A percentile compares a stretch with the other conserved stretches of the same genome.
Evolutionary conservation across 305 asterid species (phyloP).

Genomic region (Salvia sclarea): DNA sequence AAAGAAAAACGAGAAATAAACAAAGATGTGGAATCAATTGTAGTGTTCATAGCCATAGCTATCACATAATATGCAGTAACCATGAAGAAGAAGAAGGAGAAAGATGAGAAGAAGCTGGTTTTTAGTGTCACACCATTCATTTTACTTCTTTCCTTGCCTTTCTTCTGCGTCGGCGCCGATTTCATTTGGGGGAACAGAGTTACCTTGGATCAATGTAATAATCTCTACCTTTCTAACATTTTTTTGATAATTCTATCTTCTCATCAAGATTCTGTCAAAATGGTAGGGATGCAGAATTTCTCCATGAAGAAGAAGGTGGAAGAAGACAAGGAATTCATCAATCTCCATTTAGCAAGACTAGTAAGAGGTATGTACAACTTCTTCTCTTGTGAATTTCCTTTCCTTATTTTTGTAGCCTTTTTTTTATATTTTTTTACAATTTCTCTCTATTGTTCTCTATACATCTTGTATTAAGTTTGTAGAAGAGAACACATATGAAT

Average conservation of each 20-base stretch:
- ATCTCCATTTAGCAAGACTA: conserved; percentile 43
- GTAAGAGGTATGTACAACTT: conserved; percentile 40
- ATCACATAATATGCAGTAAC: conserved; percentile 27
- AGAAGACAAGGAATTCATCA: conserved; percentile 32
- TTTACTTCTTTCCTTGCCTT: conserved; percentile 37
- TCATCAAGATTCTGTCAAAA: not conserved
- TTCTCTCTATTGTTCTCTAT: no score
- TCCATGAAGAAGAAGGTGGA: conserved; percentile 27
- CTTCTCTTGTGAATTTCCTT: no score
- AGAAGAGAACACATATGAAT: no score
- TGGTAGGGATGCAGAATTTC: conserved; percentile 45
- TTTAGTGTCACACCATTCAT: conserved; percentile 39
- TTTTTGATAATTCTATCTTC: not conserved
- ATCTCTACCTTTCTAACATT: not conserved
- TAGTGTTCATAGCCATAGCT: no score
- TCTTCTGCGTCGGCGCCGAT: conserved; percentile 39
- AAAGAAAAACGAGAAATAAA: no score
- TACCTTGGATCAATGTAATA: conserved; percentile 42
- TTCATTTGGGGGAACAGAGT: conserved; percentile 38
- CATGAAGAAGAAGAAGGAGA: conserved; percentile 43
- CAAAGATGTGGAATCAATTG: no score
- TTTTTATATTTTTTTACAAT: no score
- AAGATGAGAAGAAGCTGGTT: conserved; percentile 35
- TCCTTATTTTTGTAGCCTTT: no score
- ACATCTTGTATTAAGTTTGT: no score